Evolutionary conservation across 1,139 yeast species (phyloP).

Genomic region (Pichia sp.): DNA sequence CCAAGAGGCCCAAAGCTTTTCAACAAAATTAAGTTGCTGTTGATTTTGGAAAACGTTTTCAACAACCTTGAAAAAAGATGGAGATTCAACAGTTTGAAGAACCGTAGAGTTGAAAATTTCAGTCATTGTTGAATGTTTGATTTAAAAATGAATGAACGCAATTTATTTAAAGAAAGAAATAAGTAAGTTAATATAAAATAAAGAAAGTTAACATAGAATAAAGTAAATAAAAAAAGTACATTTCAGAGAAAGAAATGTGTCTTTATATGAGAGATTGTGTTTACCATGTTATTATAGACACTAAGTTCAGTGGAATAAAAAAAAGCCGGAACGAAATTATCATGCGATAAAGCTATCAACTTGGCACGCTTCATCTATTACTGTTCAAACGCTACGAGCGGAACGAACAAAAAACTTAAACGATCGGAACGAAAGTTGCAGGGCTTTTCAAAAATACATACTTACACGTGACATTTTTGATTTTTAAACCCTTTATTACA

Average conservation of each 20-base stretch:
- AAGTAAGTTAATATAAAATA: neutral
- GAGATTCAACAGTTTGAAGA: conserved; percentile 17
- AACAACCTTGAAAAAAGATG: conserved; percentile 31
- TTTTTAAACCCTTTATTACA: neutral
- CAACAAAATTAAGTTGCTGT: conserved; percentile 42
- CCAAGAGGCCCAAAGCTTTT: conserved; percentile 75
- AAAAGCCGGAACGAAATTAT: conserved; percentile 8
- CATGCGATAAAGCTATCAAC: conserved; percentile 2
- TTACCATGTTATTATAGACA: neutral
- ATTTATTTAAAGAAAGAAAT: neutral
- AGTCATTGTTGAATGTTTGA: conserved; percentile 20
- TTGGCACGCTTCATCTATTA: neutral
- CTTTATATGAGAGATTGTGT: neutral
- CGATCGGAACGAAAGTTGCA: neutral
- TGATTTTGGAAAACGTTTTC: conserved; percentile 32
- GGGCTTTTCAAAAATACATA: neutral
- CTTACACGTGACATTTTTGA: neutral
- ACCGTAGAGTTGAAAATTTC: conserved; percentile 28
- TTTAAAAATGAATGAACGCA: neutral
- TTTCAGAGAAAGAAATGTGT: neutral
- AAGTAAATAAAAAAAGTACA: neutral
- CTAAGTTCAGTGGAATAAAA: neutral
- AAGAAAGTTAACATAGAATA: neutral
- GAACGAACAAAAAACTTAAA: neutral
- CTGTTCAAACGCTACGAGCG: neutral